These are phyloP conservation scores for Candida alai DNA, from an alignment of 805 yeast genomes.

Conservation along the genomic window DNA sequence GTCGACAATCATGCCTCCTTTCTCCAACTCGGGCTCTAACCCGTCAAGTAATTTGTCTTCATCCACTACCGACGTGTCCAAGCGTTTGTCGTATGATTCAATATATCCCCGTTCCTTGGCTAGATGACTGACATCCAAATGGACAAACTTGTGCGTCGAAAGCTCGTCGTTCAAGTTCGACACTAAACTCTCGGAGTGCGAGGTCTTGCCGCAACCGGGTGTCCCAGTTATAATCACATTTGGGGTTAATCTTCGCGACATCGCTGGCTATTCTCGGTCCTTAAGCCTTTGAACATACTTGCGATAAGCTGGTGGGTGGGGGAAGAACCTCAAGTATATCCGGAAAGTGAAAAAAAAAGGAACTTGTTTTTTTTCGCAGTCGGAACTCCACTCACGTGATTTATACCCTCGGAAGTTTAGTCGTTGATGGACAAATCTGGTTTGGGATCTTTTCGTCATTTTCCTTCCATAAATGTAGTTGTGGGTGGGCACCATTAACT, in stretches of 20 bases:
- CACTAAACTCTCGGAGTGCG: constrained; percentile 62
- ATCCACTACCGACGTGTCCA: constrained; percentile 86
- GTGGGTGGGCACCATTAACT: no score
- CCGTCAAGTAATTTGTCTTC: constrained; percentile 85
- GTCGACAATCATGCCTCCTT: constrained; percentile 89
- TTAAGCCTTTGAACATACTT: no score
- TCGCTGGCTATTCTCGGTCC: constrained; percentile 9
- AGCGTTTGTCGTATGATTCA: constrained; percentile 79
- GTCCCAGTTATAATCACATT: constrained; percentile 93
- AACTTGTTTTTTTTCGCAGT: no score
- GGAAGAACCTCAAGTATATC: no score
- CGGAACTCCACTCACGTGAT: no score
- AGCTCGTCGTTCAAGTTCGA: constrained; percentile 40
- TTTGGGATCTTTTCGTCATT: no score
- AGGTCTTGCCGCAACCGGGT: constrained; percentile 87
- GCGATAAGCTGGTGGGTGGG: no score
- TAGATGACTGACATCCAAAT: constrained; percentile 70
- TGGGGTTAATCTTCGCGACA: constrained; percentile 44
- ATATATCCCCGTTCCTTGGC: constrained; percentile 76
- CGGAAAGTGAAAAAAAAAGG: no score
- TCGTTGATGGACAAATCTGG: no score
- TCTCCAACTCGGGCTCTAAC: constrained; percentile 69
- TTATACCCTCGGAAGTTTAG: no score
- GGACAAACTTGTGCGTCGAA: constrained; percentile 31
- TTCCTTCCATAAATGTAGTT: no score